These are phyloP conservation scores for Boletus rubroflammeus DNA, from an alignment of 768 basidiomycete species.

Conservation along the genomic window DNA sequence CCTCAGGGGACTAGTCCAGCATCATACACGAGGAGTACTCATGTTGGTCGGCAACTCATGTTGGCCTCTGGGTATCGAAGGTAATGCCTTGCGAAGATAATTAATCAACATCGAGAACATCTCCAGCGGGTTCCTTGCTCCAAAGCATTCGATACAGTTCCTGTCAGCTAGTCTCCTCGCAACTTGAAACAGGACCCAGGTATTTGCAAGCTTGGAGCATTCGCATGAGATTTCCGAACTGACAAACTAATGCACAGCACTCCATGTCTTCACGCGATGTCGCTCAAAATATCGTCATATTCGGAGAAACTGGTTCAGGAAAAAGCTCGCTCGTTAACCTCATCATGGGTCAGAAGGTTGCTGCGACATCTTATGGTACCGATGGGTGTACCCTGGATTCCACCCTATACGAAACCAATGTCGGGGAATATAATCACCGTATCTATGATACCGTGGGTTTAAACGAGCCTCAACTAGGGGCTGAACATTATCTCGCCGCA, in stretches of 20 bases:
- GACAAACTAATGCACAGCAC: constrained; percentile 5
- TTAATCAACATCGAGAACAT: constrained; percentile 2
- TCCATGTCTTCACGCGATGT: constrained; percentile 13
- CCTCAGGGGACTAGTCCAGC: not conserved
- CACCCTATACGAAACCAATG: constrained; percentile 18
- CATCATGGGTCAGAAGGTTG: constrained; percentile 30
- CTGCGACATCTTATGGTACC: constrained; percentile 31
- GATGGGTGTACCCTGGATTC: constrained; percentile 37
- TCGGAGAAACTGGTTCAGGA: constrained; percentile 32
- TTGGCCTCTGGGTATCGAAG: not conserved
- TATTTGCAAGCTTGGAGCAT: constrained; percentile 1
- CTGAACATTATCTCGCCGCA: constrained; percentile 22
- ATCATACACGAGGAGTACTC: constrained; percentile 18
- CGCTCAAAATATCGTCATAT: constrained; percentile 30
- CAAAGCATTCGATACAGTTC: not conserved
- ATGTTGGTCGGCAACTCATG: constrained; percentile 7
- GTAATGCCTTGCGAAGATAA: not conserved
- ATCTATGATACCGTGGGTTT: constrained; percentile 34
- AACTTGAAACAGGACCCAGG: not conserved
- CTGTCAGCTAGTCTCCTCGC: not conserved
- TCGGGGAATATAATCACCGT: constrained; percentile 16
- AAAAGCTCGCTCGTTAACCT: constrained; percentile 47
- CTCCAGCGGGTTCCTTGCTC: not conserved
- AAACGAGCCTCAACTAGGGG: constrained; percentile 25
- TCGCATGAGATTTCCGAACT: not conserved